phyloP scores from a whole-genome alignment of 2,329 filamentous ascomycete genomes.

The Colletotrichum sp. region DNA sequence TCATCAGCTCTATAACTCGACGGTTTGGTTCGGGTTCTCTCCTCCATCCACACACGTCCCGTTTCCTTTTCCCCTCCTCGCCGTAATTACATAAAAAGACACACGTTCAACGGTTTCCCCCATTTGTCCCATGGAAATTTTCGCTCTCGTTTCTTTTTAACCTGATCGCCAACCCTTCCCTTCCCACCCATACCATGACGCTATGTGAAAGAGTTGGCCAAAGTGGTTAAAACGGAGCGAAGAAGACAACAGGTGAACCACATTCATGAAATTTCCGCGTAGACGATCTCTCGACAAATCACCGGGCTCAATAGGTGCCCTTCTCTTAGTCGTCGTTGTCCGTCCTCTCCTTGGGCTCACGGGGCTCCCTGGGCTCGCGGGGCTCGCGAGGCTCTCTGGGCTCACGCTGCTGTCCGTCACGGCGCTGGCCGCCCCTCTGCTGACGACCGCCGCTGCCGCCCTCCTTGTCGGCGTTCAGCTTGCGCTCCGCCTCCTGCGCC shows the following conservation, averaged over 20 bases:
- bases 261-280: neutral
- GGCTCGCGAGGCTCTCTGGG: slow-evolving; percentile 25
- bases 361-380: slow-evolving; percentile 21
- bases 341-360: slow-evolving; percentile 50
- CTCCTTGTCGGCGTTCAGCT: slow-evolving; percentile 52
- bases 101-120: neutral
- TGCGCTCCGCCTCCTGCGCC: slow-evolving; percentile 72
- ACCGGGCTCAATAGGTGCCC: neutral
- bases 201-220: neutral
- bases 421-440: slow-evolving; percentile 32
- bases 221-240: neutral
- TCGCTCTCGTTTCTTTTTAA: neutral
- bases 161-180: neutral
- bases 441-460: slow-evolving; percentile 30
- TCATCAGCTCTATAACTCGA: neutral
- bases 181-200: neutral
- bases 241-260: neutral
- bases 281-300: neutral
- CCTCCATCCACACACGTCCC: neutral
- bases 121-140: neutral
- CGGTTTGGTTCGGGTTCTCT: neutral
- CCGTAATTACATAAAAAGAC: slow-evolving; percentile 16
- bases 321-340: slow-evolving; percentile 60
- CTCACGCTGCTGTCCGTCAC: slow-evolving; percentile 31
- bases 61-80: neutral